Conservation (phyloP, 768 basidiomycete genomes). For the Mycena vulgaris region DNA sequence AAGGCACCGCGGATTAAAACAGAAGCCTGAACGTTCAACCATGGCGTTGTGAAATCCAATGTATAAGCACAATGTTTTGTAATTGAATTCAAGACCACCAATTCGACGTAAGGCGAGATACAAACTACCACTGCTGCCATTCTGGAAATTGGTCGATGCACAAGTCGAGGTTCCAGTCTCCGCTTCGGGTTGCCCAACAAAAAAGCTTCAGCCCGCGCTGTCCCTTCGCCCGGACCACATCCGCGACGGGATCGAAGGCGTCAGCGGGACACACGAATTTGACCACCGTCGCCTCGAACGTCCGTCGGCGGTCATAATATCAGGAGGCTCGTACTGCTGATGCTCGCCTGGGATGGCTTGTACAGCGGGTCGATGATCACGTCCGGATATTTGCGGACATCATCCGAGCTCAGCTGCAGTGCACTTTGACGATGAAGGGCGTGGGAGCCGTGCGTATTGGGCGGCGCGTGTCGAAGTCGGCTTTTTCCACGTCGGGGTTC, state of each 20-base stretch:
- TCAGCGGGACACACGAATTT: neutral
- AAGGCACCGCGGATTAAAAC: neutral
- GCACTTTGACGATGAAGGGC: slow-evolving; percentile 32
- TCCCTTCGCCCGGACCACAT: slow-evolving; percentile 8
- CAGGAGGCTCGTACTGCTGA: slow-evolving; percentile 15
- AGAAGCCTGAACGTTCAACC: neutral
- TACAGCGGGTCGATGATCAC: neutral
- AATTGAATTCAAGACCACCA: too few relatives aligned
- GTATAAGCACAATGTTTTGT: too few relatives aligned
- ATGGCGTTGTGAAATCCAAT: too few relatives aligned
- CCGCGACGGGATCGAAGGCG: slow-evolving; percentile 5
- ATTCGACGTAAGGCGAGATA: too few relatives aligned
- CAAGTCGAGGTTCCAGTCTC: slow-evolving; percentile 25
- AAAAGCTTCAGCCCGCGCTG: slow-evolving; percentile 8
- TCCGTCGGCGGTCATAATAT: slow-evolving; percentile 23
- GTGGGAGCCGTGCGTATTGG: slow-evolving; percentile 25
- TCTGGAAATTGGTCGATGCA: slow-evolving; percentile 20
- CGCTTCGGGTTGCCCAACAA: slow-evolving; percentile 23
- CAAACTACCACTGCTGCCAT: slow-evolving; percentile 27
- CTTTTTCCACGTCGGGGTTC: neutral
- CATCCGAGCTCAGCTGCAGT: slow-evolving; percentile 2
- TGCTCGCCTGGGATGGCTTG: neutral
- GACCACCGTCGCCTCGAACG: slow-evolving; percentile 17
- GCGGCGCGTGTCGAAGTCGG: neutral
- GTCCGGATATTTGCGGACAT: neutral